phyloP scores from a whole-genome alignment of 305 asterid species.

The Plantago coronopus region DNA sequence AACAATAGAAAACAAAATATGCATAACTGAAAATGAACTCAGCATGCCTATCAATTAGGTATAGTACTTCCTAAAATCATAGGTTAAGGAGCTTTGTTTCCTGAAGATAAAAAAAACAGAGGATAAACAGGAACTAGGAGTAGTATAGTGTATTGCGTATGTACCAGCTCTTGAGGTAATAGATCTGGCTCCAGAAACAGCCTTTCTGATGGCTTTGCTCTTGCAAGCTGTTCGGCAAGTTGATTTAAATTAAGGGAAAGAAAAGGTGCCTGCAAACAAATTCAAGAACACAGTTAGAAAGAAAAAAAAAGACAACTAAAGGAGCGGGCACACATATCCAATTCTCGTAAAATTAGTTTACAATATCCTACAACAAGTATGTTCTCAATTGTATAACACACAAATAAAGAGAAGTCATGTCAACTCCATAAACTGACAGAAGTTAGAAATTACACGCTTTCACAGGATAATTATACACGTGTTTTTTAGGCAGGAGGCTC shows the following conservation, averaged over 20 bases:
- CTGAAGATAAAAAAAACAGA: background rate
- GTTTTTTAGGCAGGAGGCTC: too few relatives aligned
- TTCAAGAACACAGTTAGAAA: constrained; percentile 18
- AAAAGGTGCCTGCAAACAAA: constrained; percentile 68
- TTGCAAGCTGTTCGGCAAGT: constrained; percentile 71
- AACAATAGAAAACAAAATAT: too few relatives aligned
- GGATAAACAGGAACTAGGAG: constrained; percentile 8
- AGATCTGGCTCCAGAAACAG: constrained; percentile 63
- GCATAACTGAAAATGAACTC: too few relatives aligned
- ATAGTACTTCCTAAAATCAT: too few relatives aligned
- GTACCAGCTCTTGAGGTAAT: constrained; percentile 66
- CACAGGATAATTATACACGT: too few relatives aligned
- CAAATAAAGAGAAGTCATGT: background rate
- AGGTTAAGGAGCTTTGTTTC: background rate
- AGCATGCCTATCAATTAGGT: too few relatives aligned
- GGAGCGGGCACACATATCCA: background rate
- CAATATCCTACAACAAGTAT: background rate
- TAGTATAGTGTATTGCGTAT: constrained; percentile 3
- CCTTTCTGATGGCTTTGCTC: constrained; percentile 64
- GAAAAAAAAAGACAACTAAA: background rate
- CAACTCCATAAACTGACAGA: too few relatives aligned
- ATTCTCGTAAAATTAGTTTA: background rate
- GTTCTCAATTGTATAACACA: background rate
- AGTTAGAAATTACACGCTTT: too few relatives aligned
- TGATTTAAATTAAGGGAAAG: constrained; percentile 70